Evolutionary conservation across 164 flowering plant species (phyloP).

Genomic region (Magnolia sinica): DNA sequence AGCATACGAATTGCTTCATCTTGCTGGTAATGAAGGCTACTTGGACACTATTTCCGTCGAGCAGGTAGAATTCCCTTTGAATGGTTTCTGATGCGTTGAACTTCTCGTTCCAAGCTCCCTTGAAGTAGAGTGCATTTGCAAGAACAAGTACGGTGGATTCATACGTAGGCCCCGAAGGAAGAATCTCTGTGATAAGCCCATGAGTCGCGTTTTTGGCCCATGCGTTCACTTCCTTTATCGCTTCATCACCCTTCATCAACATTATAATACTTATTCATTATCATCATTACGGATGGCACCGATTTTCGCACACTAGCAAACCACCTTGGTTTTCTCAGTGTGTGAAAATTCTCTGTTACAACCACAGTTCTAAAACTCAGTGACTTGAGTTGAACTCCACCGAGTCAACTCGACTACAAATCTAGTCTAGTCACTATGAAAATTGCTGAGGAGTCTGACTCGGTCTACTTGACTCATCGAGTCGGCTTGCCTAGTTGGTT

Average conservation of each 20-base stretch:
- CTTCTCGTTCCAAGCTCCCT: constrained; percentile 17
- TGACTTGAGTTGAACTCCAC: too few species aligned
- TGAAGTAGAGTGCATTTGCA: constrained; percentile 28
- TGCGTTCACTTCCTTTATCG: constrained; percentile 11
- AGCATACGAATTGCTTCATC: neutral
- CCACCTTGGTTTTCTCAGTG: neutral
- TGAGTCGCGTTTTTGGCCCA: constrained; percentile 20
- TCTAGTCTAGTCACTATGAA: too few species aligned
- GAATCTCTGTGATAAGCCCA: constrained; percentile 17
- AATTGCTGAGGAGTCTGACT: too few species aligned
- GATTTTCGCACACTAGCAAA: neutral
- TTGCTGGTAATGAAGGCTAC: constrained; percentile 31
- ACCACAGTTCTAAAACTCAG: neutral
- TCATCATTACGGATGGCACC: neutral
- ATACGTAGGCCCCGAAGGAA: constrained; percentile 7
- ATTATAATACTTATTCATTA: neutral
- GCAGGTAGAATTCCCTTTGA: constrained; percentile 23
- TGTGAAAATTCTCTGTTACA: neutral
- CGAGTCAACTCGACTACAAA: too few species aligned
- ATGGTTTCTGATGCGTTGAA: constrained; percentile 14
- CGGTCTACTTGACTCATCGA: too few species aligned
- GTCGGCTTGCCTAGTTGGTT: too few species aligned
- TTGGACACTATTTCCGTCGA: constrained; percentile 13
- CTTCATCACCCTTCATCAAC: constrained; percentile 6
- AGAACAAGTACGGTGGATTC: neutral